phyloP scores from a whole-genome alignment of 257 asterid species.

The Solanum etuberosum region DNA sequence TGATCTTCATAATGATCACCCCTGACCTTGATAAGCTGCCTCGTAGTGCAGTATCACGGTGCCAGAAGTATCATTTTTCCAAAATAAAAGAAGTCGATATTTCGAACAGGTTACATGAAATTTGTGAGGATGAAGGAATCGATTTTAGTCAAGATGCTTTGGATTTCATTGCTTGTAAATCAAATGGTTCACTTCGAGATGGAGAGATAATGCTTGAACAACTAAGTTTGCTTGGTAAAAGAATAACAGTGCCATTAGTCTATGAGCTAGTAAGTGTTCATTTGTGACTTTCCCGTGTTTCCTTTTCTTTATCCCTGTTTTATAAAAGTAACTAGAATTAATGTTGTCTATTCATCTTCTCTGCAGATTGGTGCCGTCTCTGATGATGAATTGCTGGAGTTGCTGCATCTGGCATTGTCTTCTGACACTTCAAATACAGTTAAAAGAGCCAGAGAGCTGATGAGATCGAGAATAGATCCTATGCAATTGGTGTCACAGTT shows the following conservation, averaged over 20 bases:
- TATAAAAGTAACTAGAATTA: background rate
- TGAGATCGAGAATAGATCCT: constrained; percentile 80
- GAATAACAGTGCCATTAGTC: constrained; percentile 58
- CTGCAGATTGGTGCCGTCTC: constrained; percentile 82
- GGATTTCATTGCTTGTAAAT: constrained; percentile 49
- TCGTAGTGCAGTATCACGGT: constrained; percentile 36
- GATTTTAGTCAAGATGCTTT: constrained; percentile 62
- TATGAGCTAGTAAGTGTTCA: constrained; percentile 60
- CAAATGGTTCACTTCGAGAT: constrained; percentile 80
- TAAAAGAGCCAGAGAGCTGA: constrained; percentile 68
- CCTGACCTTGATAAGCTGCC: constrained; percentile 69
- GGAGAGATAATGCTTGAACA: constrained; percentile 95
- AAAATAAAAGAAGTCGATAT: constrained; percentile 55
- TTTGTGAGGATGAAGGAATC: constrained; percentile 59
- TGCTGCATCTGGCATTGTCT: constrained; percentile 68
- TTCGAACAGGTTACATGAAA: constrained; percentile 19
- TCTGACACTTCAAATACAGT: constrained; percentile 81
- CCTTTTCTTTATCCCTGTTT: background rate
- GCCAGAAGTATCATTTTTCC: constrained; percentile 45
- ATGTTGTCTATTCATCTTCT: background rate
- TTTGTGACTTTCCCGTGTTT: background rate
- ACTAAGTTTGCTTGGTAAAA: constrained; percentile 75
- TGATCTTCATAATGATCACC: constrained; percentile 60
- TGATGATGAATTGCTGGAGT: constrained; percentile 78
- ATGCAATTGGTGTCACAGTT: constrained; percentile 80